Conservation (phyloP, 108 stramenopile genomes). For the Epithemia pelagica region DNA sequence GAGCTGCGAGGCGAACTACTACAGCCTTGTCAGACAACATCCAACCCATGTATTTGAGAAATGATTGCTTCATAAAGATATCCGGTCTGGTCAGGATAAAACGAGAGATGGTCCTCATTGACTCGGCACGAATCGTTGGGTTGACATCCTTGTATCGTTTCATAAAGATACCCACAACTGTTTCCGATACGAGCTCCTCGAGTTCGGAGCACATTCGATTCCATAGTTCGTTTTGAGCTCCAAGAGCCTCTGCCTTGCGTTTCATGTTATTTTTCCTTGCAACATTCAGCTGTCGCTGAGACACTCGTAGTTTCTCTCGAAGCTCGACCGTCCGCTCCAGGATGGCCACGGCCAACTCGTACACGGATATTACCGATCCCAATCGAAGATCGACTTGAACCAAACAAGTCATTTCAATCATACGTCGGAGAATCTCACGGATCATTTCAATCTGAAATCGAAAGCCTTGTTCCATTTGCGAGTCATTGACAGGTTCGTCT, state of each 20-base stretch:
- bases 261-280: slow-evolving; percentile 22
- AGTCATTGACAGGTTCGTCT: slow-evolving; percentile 3
- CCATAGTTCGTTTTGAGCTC: slow-evolving; percentile 48
- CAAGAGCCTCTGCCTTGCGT: slow-evolving; percentile 42
- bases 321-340: slow-evolving; percentile 48
- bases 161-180: slow-evolving; percentile 67
- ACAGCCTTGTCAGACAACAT: slow-evolving; percentile 70
- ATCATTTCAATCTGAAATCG: slow-evolving; percentile 68
- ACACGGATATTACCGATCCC: slow-evolving; percentile 55
- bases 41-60: slow-evolving; percentile 90
- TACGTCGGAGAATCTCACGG: slow-evolving; percentile 40
- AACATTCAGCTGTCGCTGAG: slow-evolving; percentile 44
- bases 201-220: slow-evolving; percentile 49
- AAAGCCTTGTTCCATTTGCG: neutral
- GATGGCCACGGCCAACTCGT: slow-evolving; percentile 49
- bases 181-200: slow-evolving; percentile 46
- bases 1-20: slow-evolving; percentile 54
- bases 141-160: slow-evolving; percentile 77
- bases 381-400: slow-evolving; percentile 80
- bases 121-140: slow-evolving; percentile 56
- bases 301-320: slow-evolving; percentile 36
- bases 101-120: slow-evolving; percentile 48
- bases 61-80: slow-evolving; percentile 70
- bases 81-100: slow-evolving; percentile 69
- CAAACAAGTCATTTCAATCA: slow-evolving; percentile 60